These are phyloP conservation scores for Blastomyces parvus DNA, from an alignment of 2,329 filamentous ascomycete species.

Conservation along the genomic window DNA sequence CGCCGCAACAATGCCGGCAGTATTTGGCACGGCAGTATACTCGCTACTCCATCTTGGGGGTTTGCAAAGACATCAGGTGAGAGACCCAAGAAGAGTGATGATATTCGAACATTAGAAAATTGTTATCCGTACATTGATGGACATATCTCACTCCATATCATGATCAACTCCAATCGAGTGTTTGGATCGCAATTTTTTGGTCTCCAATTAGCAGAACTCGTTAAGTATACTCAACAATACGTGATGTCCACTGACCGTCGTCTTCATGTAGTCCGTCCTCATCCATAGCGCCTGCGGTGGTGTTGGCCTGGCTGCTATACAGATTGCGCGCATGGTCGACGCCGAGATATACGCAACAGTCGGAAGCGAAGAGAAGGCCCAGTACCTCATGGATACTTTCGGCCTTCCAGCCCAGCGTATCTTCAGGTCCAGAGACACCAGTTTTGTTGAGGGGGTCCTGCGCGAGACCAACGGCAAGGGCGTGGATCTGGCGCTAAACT, in stretches of 20 bases:
- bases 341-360: slow-evolving; percentile 18
- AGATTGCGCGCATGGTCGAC: slow-evolving; percentile 15
- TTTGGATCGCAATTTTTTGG: neutral
- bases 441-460: slow-evolving; percentile 18
- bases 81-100: neutral
- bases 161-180: neutral
- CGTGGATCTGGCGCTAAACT: slow-evolving; percentile 24
- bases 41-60: slow-evolving; percentile 18
- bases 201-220: neutral
- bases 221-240: neutral
- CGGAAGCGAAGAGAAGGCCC: slow-evolving; percentile 18
- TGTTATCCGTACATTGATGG: neutral
- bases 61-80: slow-evolving; percentile 12
- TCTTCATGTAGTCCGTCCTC: slow-evolving; percentile 14
- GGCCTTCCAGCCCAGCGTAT: slow-evolving; percentile 19
- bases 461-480: slow-evolving; percentile 18
- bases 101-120: neutral
- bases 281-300: slow-evolving; percentile 23
- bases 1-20: slow-evolving; percentile 21
- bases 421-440: slow-evolving; percentile 19
- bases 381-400: slow-evolving; percentile 16
- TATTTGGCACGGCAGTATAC: slow-evolving; percentile 21
- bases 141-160: neutral
- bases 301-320: slow-evolving; percentile 19
- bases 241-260: slow-evolving; percentile 1